Percentiles rank a stretch among this genome's conserved stretches.
Conservation (phyloP, 1,284 basidiomycete genomes). For the Austroboletus novae-zelandiae region DNA sequence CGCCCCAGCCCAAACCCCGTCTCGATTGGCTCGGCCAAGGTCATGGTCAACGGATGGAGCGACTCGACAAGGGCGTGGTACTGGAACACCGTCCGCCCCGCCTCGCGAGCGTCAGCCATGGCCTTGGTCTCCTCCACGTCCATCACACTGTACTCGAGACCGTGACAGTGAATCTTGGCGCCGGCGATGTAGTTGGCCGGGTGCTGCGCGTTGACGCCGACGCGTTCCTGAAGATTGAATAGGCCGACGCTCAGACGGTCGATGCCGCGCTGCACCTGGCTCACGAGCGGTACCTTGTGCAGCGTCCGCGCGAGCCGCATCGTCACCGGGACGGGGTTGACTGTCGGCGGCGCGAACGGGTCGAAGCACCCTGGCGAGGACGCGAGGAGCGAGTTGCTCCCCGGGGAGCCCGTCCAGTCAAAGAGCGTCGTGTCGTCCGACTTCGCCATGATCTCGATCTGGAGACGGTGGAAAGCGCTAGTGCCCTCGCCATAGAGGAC, state of each 20-base stretch:
- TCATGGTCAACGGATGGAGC: slow-evolving; percentile 21
- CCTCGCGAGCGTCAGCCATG: slow-evolving; percentile 8
- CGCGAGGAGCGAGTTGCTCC: slow-evolving; percentile 15
- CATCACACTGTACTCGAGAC: slow-evolving; percentile 15
- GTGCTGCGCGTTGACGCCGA: slow-evolving; percentile 20
- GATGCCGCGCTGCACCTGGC: slow-evolving; percentile 10
- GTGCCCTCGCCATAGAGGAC: slow-evolving; percentile 25
- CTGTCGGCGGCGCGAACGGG: slow-evolving; percentile 14
- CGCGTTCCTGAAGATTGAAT: slow-evolving; percentile 20
- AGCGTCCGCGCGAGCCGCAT: slow-evolving; percentile 2
- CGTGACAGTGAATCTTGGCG: slow-evolving; percentile 22
- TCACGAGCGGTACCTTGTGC: slow-evolving; percentile 13
- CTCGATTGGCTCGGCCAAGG: slow-evolving; percentile 17
- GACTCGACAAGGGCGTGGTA: slow-evolving; percentile 18
- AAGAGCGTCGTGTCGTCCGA: slow-evolving; percentile 21
- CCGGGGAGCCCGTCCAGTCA: slow-evolving; percentile 20
- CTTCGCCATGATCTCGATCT: slow-evolving; percentile 22
- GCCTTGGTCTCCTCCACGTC: slow-evolving; percentile 18
- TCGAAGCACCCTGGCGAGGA: slow-evolving; percentile 19
- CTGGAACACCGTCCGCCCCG: slow-evolving; percentile 7
- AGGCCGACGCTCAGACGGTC: slow-evolving; percentile 14
- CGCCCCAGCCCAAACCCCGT: slow-evolving; percentile 19
- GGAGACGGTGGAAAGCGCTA: slow-evolving; percentile 19
- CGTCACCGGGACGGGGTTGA: slow-evolving; percentile 18
- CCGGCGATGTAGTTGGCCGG: slow-evolving; percentile 21